These are phyloP conservation scores for Trichoderma endophyticum DNA, from an alignment of 2,329 filamentous ascomycete genomes.

Conservation along the genomic window DNA sequence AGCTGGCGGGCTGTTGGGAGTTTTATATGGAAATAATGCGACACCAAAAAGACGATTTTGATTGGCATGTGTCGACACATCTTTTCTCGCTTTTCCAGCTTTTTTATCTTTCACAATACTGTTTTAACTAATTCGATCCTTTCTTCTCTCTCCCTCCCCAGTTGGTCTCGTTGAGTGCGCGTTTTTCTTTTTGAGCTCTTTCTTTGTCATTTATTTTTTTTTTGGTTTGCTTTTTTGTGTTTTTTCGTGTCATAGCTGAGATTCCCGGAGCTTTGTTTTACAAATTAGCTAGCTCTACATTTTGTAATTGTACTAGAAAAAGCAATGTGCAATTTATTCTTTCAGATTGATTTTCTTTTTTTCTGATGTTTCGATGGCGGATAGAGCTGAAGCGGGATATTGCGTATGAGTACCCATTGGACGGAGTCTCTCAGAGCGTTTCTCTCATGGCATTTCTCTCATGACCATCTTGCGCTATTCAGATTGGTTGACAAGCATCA, in stretches of 20 bases:
- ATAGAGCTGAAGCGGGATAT: background rate
- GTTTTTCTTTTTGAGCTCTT: background rate
- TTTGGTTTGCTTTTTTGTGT: background rate
- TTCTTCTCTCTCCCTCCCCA: background rate
- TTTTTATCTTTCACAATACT: background rate
- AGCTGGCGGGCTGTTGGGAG: conserved; percentile 3
- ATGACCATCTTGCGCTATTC: background rate
- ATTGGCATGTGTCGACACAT: conserved; percentile 8
- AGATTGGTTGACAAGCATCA: no score
- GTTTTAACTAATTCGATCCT: conserved; percentile 12
- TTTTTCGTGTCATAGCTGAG: background rate
- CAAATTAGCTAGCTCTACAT: background rate
- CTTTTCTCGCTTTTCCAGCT: background rate
- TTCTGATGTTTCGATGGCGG: background rate
- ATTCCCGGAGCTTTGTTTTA: conserved; percentile 11
- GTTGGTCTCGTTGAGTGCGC: background rate
- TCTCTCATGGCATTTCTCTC: background rate
- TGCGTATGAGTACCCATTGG: background rate
- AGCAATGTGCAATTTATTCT: background rate
- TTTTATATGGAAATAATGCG: conserved; percentile 7
- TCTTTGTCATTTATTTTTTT: background rate
- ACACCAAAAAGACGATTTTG: conserved; percentile 4
- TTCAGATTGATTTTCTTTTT: background rate
- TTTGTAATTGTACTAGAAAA: background rate
- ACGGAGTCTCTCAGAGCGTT: background rate